Evolutionary conservation across 768 basidiomycete species (phyloP).

Genomic region (Termitomyces sp.): DNA sequence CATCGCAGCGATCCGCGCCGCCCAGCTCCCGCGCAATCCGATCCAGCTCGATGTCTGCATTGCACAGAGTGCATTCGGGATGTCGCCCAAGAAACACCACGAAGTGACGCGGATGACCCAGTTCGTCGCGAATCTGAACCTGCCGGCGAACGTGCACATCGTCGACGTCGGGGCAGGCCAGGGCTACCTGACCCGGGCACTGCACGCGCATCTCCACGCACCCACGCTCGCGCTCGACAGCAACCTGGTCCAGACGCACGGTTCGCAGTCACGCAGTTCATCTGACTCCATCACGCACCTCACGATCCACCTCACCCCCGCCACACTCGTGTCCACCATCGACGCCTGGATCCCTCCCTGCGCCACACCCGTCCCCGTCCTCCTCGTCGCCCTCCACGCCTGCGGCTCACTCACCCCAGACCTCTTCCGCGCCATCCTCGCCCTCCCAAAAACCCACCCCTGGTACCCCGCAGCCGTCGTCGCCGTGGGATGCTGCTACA

Average conservation of each 20-base stretch:
- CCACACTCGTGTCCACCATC: constrained; percentile 41
- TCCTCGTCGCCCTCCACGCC: constrained; percentile 70
- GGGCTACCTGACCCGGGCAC: constrained; percentile 63
- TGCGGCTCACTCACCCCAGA: constrained; percentile 74
- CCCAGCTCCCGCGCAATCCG: constrained; percentile 22
- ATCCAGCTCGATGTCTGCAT: constrained; percentile 16
- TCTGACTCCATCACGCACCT: constrained; percentile 51
- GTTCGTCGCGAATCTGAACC: constrained; percentile 26
- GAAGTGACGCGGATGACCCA: constrained; percentile 65
- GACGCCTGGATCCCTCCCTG: constrained; percentile 46
- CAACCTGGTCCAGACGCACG: constrained; percentile 53
- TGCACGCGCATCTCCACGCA: constrained; percentile 29
- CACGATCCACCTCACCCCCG: constrained; percentile 51
- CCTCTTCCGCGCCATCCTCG: constrained; percentile 51
- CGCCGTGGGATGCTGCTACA: constrained; percentile 79
- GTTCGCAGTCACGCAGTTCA: constrained; percentile 32
- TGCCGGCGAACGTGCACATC: constrained; percentile 33
- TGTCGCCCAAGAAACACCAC: constrained; percentile 77
- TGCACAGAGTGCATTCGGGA: constrained; percentile 33
- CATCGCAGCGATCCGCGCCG: constrained; percentile 18
- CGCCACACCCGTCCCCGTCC: constrained; percentile 36
- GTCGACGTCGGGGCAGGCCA: constrained; percentile 76
- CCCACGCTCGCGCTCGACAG: constrained; percentile 69
- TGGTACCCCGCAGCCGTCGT: constrained; percentile 57
- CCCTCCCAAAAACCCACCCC: not conserved